A percentile compares a stretch with the other conserved stretches of the same genome.
These are phyloP conservation scores for Neoascochyta sp. DNA, from an alignment of 2,329 filamentous ascomycete genomes.

Conservation along the genomic window DNA sequence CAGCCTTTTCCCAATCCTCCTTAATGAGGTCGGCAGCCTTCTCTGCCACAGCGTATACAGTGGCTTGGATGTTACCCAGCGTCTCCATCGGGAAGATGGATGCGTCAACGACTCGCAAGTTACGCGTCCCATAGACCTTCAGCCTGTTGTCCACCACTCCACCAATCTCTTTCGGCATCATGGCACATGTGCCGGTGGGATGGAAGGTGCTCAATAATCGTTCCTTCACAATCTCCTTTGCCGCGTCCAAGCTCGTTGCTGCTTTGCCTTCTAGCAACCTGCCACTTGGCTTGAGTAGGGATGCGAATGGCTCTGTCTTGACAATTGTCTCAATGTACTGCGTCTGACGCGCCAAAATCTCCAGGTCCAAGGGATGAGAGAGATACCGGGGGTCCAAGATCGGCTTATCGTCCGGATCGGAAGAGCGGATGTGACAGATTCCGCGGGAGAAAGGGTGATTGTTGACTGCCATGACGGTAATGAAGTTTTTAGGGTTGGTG, in stretches of 20 bases:
- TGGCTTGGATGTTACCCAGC: slow-evolving; percentile 4
- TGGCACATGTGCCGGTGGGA: slow-evolving; percentile 4
- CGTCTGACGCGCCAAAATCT: slow-evolving; percentile 35
- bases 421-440: slow-evolving; percentile 37
- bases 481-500: slow-evolving; percentile 17
- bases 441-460: slow-evolving; percentile 41
- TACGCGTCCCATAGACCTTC: slow-evolving; percentile 3
- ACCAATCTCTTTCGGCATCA: slow-evolving; percentile 3
- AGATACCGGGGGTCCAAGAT: slow-evolving; percentile 42
- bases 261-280: slow-evolving; percentile 5
- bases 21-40: slow-evolving; percentile 21
- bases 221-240: slow-evolving; percentile 4
- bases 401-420: slow-evolving; percentile 31
- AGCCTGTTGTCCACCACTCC: slow-evolving; percentile 7
- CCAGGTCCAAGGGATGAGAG: slow-evolving; percentile 42
- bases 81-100: slow-evolving; percentile 4
- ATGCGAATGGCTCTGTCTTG: slow-evolving; percentile 25
- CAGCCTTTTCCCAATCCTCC: slow-evolving; percentile 2
- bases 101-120: slow-evolving; percentile 7
- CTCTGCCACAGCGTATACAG: slow-evolving; percentile 19
- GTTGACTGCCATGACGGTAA: slow-evolving; percentile 25
- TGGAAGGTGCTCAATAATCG: slow-evolving; percentile 1
- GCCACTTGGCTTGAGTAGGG: slow-evolving; percentile 19
- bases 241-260: slow-evolving; percentile 2
- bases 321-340: slow-evolving; percentile 26